These are phyloP conservation scores for Plasmodium cynomolgi DNA, from an alignment of 169 alveolate genomes.

Conservation along the genomic window DNA sequence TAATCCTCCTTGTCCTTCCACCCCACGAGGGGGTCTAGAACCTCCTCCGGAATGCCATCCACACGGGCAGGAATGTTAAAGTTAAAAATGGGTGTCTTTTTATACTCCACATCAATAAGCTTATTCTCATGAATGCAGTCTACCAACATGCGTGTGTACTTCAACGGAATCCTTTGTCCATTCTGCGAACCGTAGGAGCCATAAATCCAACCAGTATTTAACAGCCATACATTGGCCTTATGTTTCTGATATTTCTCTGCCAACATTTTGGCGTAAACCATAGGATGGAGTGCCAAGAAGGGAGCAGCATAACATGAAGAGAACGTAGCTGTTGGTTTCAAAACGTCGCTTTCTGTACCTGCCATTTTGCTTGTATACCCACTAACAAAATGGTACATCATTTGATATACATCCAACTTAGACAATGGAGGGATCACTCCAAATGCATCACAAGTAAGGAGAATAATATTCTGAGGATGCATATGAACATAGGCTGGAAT, in stretches of 20 bases:
- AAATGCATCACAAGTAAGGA: slow-evolving; percentile 96
- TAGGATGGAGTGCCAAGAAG: slow-evolving; percentile 95
- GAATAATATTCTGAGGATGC: slow-evolving; percentile 95
- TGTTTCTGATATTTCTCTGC: slow-evolving; percentile 82
- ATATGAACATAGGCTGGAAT: slow-evolving; percentile 94
- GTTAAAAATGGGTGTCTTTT: slow-evolving; percentile 88
- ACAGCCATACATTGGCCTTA: slow-evolving; percentile 90
- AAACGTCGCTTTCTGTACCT: slow-evolving; percentile 95
- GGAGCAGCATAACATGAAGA: slow-evolving; percentile 98
- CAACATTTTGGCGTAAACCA: slow-evolving; percentile 91
- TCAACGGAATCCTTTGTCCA: slow-evolving; percentile 93
- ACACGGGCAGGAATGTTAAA: slow-evolving; percentile 86
- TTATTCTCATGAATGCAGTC: slow-evolving; percentile 93
- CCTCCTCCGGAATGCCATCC: slow-evolving; percentile 89
- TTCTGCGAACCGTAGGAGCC: slow-evolving; percentile 91
- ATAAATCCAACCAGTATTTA: slow-evolving; percentile 97
- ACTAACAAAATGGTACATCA: slow-evolving; percentile 95
- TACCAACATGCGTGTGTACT: slow-evolving; percentile 91
- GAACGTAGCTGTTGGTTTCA: slow-evolving; percentile 94
- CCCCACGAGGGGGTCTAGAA: slow-evolving; percentile 88
- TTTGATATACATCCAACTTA: slow-evolving; percentile 90
- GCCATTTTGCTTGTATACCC: slow-evolving; percentile 97
- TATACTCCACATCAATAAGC: slow-evolving; percentile 76
- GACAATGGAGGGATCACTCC: slow-evolving; percentile 97
- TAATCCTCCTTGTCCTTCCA: slow-evolving; percentile 91